Evolutionary conservation across 208 protist genomes (phyloP).

Genomic region (Crithidia acanthocephali): DNA sequence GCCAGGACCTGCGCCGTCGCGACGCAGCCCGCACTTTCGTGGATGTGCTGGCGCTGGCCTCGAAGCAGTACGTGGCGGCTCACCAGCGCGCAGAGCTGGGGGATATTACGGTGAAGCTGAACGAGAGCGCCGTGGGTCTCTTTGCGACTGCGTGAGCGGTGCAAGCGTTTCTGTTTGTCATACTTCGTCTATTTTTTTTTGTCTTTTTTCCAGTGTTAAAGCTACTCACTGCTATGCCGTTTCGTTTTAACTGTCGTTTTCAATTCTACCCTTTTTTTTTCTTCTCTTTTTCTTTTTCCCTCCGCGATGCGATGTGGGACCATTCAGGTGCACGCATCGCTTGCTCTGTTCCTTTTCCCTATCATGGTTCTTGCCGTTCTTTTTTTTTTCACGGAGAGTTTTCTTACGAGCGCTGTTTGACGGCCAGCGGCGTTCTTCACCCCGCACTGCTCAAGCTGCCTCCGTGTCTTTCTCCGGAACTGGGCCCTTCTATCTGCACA

Average conservation of each 20-base stretch:
- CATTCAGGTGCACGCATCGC: too few species aligned
- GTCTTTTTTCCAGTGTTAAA: not conserved
- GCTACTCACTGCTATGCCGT: not conserved
- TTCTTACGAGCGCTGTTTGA: too few species aligned
- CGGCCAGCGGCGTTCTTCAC: too few species aligned
- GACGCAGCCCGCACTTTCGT: constrained; percentile 84
- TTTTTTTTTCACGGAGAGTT: too few species aligned
- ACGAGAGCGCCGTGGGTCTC: constrained; percentile 35
- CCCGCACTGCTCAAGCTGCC: too few species aligned
- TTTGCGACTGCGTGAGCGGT: constrained; percentile 11
- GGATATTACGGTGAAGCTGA: constrained; percentile 54
- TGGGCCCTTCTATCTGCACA: too few species aligned
- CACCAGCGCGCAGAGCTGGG: constrained; percentile 33
- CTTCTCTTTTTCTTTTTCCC: constrained; percentile 12
- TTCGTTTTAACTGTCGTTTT: not conserved
- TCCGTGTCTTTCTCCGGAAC: too few species aligned
- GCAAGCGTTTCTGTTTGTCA: not conserved
- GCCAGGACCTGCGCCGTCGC: constrained; percentile 52
- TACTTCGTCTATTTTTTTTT: not conserved
- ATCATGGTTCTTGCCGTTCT: too few species aligned
- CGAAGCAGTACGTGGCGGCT: constrained; percentile 62
- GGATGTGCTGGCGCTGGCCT: constrained; percentile 78
- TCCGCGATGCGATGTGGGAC: too few species aligned
- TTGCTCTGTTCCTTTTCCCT: not conserved
- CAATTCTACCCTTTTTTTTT: not conserved